These are phyloP conservation scores for Neopestalotiopsis rosae DNA, from an alignment of 2,329 filamentous ascomycete genomes.

Conservation along the genomic window DNA sequence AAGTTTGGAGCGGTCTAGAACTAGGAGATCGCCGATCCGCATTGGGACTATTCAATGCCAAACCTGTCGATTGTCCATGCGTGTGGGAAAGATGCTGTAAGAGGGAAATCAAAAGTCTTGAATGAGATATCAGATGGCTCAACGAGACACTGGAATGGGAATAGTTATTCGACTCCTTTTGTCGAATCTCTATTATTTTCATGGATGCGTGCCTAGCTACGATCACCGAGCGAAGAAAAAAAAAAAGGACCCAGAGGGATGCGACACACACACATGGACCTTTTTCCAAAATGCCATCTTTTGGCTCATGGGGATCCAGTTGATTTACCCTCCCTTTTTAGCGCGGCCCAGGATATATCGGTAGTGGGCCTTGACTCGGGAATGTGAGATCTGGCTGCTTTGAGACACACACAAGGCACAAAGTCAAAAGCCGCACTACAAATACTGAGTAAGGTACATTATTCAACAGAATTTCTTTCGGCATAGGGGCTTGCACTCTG, in stretches of 20 bases:
- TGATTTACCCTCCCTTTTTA: background rate
- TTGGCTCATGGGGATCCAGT: background rate
- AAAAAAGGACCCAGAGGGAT: background rate
- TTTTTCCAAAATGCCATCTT: slow-evolving; percentile 7
- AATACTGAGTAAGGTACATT: no score
- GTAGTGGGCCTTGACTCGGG: slow-evolving; percentile 8
- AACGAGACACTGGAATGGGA: background rate
- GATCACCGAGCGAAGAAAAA: background rate
- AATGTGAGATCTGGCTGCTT: slow-evolving; percentile 4
- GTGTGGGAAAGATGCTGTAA: background rate
- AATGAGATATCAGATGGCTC: background rate
- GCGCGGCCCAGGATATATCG: slow-evolving; percentile 8
- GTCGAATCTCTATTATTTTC: background rate
- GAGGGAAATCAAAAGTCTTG: background rate
- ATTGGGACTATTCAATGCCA: slow-evolving; percentile 13
- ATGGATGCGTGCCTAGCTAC: background rate
- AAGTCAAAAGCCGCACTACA: background rate
- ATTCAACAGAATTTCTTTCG: background rate
- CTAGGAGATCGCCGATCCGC: slow-evolving; percentile 5
- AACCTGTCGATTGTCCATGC: slow-evolving; percentile 7
- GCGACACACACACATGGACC: background rate
- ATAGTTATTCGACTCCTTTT: background rate
- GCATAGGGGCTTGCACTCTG: background rate
- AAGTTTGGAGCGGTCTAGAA: slow-evolving; percentile 12
- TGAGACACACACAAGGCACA: background rate